These are phyloP conservation scores for Vitis rotundifolia DNA, from an alignment of 164 flowering plant genomes.

Conservation along the genomic window DNA sequence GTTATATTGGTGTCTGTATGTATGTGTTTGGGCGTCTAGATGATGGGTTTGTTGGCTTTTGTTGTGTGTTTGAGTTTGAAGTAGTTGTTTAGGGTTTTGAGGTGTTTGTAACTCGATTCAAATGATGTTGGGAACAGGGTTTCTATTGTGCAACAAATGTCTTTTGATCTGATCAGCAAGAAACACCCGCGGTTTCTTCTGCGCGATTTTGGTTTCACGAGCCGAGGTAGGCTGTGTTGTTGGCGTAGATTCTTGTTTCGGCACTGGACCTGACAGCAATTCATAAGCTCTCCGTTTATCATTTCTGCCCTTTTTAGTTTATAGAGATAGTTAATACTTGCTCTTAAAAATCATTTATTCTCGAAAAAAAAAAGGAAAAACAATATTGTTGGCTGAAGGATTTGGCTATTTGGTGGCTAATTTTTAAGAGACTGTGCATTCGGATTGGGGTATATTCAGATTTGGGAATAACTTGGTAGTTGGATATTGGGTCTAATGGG, in stretches of 20 bases:
- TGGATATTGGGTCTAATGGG: slow-evolving; percentile 27
- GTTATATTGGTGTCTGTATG: no score
- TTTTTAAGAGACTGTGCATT: no score
- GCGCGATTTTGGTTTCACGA: slow-evolving; percentile 44
- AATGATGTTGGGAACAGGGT: slow-evolving; percentile 45
- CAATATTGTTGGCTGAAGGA: neutral
- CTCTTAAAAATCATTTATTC: no score
- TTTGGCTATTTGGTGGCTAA: neutral
- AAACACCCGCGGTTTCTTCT: slow-evolving; percentile 25
- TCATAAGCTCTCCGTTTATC: neutral
- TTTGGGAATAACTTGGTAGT: neutral
- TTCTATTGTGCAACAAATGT: slow-evolving; percentile 56
- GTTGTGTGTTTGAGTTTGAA: no score
- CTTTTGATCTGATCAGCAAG: slow-evolving; percentile 45
- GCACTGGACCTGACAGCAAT: slow-evolving; percentile 65
- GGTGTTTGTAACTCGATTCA: no score
- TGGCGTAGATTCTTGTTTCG: slow-evolving; percentile 43
- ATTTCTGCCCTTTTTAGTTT: neutral
- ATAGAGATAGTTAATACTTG: no score
- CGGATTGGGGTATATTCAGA: neutral
- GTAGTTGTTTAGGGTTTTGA: no score
- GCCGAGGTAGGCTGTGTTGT: slow-evolving; percentile 63
- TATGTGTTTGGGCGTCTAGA: no score
- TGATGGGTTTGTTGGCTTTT: no score
- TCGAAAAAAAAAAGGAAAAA: neutral